Base-by-base conservation (phyloP, 441 rosid genomes). In the Croton setiger region DNA sequence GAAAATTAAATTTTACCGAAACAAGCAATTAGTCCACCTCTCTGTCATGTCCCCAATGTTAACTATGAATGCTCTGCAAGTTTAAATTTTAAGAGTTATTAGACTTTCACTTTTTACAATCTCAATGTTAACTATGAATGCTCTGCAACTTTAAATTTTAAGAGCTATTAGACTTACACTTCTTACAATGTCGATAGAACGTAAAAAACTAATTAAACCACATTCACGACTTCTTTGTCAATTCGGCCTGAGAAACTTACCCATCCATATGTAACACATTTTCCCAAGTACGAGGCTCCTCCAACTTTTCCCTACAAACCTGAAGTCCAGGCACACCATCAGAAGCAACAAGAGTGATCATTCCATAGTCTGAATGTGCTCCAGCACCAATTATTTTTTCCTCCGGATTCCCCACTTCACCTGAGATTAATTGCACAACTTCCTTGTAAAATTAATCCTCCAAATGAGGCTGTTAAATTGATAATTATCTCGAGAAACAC, bases 31-130 rank as follows among this genome's bases (percentile, higher is more conserved):
- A 58, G 93, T 91, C 97, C 96, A 93, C 76, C 95, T 86, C 83
- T 93, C 98, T 96, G 86, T 88, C 95, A 87, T 73, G 77, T 93
- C 98, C 61, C 96, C 96, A 27, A 87, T 82, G 83, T 93, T 89
- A 57, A 89, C 91, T 0, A 91, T 77, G 80, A 91, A 87, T 43
- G 91, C 86, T 82, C 96, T 91, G 70, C 60, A 72, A 69, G 63
- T 71, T 72, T 63, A 79, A 15, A 76, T n/a, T 12, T 56, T 14
- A 56, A 17, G n/a, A n/a, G n/a, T n/a, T n/a, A n/a, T n/a, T n/a
- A n/a, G n/a, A n/a, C n/a, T n/a, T n/a, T n/a, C n/a, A n/a, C n/a
- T n/a, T n/a, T n/a, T n/a, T n/a, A n/a, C n/a, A n/a, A n/a, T n/a
- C n/a, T n/a, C n/a, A n/a, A n/a, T n/a, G n/a, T n/a, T n/a, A 60